Base-by-base conservation (phyloP, 306 rosid species). In the Vicia villosa region DNA sequence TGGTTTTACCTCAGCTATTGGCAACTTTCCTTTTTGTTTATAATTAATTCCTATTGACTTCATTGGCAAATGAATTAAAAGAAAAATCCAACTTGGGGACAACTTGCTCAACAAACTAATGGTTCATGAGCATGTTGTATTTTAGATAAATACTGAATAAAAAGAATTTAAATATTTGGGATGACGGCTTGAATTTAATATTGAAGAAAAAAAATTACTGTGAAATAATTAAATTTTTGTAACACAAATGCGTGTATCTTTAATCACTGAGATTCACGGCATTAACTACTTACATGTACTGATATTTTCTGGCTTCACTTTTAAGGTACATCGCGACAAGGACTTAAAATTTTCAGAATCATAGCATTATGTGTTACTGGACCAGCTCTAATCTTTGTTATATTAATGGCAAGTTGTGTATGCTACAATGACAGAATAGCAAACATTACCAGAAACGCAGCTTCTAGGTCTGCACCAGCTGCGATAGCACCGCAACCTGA, bases 331-430 rank as follows among this genome's bases (percentile, higher is more conserved):
- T 41, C 80, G 6, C 26, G 4, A 11, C 21, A 59, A 0, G 80
- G 83, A 1, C 79, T 82, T 21, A 30, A 43, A 71, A 8, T 76
- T 8, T 85, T 87, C 34, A 74, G 87, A 79, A 79, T 85, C 24
- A 77, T 89, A 30, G 82, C 88, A 64, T 13, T 89, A 63, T 40
- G 85, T 74, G 68, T 89, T 4, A 80, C 68, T 2, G 81, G 78
- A 56, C 96, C 94, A 26, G 82, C 83, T 32, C 20, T 63, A 1
- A 14, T 81, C 8, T 79, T 86, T 60, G 72, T 78, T 7, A 1
- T 79, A 11, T 75, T 75, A 58, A 64, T 89, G 14, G 86, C 86
- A 65, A 79, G 88, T 3, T 84, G 80, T 13, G 78, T 82, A 59
- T 87, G 85, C 80, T 62, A 73, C 72, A 68, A 59, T 45, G 81